Base-by-base conservation (phyloP, 75 land plant species). In the Larix kaempferi region DNA sequence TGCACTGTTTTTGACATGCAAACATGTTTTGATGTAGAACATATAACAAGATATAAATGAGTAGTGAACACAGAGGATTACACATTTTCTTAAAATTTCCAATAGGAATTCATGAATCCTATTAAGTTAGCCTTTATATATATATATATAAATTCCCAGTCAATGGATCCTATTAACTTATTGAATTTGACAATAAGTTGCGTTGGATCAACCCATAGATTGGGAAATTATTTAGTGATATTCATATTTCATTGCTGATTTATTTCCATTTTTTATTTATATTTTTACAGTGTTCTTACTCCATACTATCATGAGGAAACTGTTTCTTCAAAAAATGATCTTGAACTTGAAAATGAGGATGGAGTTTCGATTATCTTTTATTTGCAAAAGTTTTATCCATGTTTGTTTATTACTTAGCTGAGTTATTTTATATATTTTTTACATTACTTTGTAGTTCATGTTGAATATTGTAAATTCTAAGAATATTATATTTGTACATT, bases 301-400 rank as follows among this genome's bases (percentile, higher is more conserved):
- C 99, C 99, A 59, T 97, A 97, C 76, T 97, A 94, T 73, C 88
- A 88, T 80, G 99, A 97, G 79, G 99, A 97, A 75, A 91, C 93
- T 41, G 88, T 97, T 25, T 94, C 85, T 71, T 88, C 95, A 2
- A 95, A 87, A 69, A 65, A 49, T 69, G 91, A 97, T 33, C 90
- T 97, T 76, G 88, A 88, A 57, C 72, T 81, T 82, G 99, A 97
- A 62, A 97, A 97, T 86, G 99, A 97, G 78, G 99, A 97, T 83
- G 99, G 99, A 44, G 80, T 97, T 5, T 97, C 99, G 12, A 91
- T 95, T 73, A 79, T 97, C 67, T 97, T 87, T 76, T 97, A 97
- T 79, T 80, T 97, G 65, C 98, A 97, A 79, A 97, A 97, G 77
- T 92, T 97, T 44, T 96, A 83, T 81, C 99, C 99, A 92, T 98